Evolutionary conservation across 306 rosid species (phyloP).

Genomic region (Dryas alaskensis): DNA sequence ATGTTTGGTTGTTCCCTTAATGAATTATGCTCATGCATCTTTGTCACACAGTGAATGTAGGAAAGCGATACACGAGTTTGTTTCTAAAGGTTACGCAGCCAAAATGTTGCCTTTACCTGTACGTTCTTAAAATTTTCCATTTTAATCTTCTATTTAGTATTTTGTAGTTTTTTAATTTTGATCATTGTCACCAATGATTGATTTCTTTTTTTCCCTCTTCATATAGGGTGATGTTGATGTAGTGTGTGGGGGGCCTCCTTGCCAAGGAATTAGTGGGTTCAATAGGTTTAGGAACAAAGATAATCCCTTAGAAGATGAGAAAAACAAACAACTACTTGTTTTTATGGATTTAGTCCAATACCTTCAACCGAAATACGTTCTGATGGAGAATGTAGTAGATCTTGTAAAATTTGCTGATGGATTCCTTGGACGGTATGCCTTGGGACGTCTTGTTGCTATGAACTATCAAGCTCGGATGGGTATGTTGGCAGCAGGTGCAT

Average conservation of each 20-base stretch:
- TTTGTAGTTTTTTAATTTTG: too few relatives aligned
- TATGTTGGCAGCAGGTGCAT: conserved; percentile 83
- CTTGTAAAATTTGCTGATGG: conserved; percentile 67
- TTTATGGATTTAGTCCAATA: conserved; percentile 63
- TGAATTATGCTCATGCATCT: not conserved
- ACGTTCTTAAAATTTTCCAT: conserved; percentile 19
- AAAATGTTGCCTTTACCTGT: conserved; percentile 68
- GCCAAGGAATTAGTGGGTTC: conserved; percentile 85
- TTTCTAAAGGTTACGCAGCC: conserved; percentile 38
- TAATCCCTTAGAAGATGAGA: conserved; percentile 55
- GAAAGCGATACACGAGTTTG: conserved; percentile 45
- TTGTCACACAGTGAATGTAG: conserved; percentile 50
- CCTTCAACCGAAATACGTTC: conserved; percentile 56
- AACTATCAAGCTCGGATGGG: conserved; percentile 78
- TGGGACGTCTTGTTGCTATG: conserved; percentile 72
- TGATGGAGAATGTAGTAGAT: conserved; percentile 88
- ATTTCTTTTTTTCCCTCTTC: not conserved
- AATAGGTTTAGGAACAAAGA: conserved; percentile 58
- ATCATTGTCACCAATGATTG: too few relatives aligned
- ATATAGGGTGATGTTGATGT: conserved; percentile 76
- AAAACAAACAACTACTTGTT: conserved; percentile 56
- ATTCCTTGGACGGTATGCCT: conserved; percentile 69
- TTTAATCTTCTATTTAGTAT: not conserved
- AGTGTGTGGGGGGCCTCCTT: conserved; percentile 90
- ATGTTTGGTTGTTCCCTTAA: not conserved